These are phyloP conservation scores for Cercospora nicotianae DNA, from an alignment of 2,329 filamentous ascomycete species.

Conservation along the genomic window DNA sequence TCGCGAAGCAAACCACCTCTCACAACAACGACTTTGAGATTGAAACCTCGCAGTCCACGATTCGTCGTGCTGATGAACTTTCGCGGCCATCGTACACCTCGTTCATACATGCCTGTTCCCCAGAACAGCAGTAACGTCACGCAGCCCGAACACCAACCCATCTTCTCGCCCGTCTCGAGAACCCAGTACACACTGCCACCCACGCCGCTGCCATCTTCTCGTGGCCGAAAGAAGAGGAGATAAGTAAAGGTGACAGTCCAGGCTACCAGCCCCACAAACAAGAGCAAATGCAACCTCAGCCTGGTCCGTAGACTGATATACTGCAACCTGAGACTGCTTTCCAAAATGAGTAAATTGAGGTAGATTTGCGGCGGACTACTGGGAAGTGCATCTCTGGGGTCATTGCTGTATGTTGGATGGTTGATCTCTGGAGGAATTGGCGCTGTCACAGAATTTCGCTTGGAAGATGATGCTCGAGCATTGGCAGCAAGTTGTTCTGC, in stretches of 20 bases:
- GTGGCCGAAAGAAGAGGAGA: slow-evolving; percentile 88
- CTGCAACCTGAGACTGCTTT: slow-evolving; percentile 87
- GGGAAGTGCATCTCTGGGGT: slow-evolving; percentile 79
- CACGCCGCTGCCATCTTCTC: slow-evolving; percentile 87
- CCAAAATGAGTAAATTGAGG: slow-evolving; percentile 94
- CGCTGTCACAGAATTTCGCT: slow-evolving; percentile 48
- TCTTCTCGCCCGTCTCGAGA: slow-evolving; percentile 83
- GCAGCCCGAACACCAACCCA: slow-evolving; percentile 87
- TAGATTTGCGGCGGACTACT: slow-evolving; percentile 95
- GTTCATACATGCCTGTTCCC: slow-evolving; percentile 95
- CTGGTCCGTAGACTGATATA: slow-evolving; percentile 88
- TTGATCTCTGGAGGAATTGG: slow-evolving; percentile 37
- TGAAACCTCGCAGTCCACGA: slow-evolving; percentile 84
- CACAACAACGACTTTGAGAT: slow-evolving; percentile 91
- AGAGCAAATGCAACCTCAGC: slow-evolving; percentile 88
- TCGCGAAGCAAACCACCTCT: slow-evolving; percentile 81
- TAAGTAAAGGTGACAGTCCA: slow-evolving; percentile 89
- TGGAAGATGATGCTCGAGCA: slow-evolving; percentile 34
- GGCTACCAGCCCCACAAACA: slow-evolving; percentile 72
- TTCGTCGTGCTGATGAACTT: slow-evolving; percentile 90
- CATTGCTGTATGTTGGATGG: slow-evolving; percentile 46
- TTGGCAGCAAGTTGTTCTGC: slow-evolving; percentile 43
- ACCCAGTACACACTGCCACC: slow-evolving; percentile 97
- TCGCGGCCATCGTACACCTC: slow-evolving; percentile 89
- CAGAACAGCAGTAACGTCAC: slow-evolving; percentile 85